Evolutionary conservation across 306 rosid genomes (phyloP).

Genomic region (Dryas drummondii): DNA sequence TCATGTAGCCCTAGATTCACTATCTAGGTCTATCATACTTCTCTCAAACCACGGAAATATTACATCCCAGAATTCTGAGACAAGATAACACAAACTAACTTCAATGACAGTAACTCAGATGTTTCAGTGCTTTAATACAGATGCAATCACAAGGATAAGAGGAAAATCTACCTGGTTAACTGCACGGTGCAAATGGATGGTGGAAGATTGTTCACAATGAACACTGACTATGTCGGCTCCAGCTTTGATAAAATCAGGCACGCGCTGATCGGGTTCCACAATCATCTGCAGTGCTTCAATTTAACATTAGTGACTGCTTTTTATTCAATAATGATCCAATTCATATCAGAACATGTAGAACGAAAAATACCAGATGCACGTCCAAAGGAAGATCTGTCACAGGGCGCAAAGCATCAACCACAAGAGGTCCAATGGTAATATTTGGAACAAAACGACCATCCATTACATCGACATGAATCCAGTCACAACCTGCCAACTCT

Average conservation of each 20-base stretch:
- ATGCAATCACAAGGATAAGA: constrained; percentile 12
- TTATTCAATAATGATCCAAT: background rate
- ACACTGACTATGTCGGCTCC: constrained; percentile 99
- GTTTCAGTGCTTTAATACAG: background rate
- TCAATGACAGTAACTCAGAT: background rate
- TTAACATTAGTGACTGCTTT: constrained; percentile 15
- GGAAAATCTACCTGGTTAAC: constrained; percentile 60
- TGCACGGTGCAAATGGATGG: constrained; percentile 97
- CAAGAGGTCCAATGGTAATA: constrained; percentile 96
- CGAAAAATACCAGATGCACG: constrained; percentile 81
- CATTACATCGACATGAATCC: constrained; percentile 99
- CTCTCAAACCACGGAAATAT: background rate
- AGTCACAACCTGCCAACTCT: constrained; percentile 99
- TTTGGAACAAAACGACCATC: constrained; percentile 99
- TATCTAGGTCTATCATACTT: background rate
- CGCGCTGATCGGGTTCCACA: constrained; percentile 95
- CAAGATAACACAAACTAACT: constrained; percentile 12
- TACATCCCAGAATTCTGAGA: background rate
- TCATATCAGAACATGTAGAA: constrained; percentile 14
- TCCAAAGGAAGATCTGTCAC: constrained; percentile 99
- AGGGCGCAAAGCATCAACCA: constrained; percentile 95
- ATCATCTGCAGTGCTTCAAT: constrained; percentile 65
- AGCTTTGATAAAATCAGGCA: constrained; percentile 98
- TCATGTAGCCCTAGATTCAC: background rate
- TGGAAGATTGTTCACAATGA: constrained; percentile 88